phyloP scores from a whole-genome alignment of 805 yeast species.

The Candida namnaoensis region DNA sequence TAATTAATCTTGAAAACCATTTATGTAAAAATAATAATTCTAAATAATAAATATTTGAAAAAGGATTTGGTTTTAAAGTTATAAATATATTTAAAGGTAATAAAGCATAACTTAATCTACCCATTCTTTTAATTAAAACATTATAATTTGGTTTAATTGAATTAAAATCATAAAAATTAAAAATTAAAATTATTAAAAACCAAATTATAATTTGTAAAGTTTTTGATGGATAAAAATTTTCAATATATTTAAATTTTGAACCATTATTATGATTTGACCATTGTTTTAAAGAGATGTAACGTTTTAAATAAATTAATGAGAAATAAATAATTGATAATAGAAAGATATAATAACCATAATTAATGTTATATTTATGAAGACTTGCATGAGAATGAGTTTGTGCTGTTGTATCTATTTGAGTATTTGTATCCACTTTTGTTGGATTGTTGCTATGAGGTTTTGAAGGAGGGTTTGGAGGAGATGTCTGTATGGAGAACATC shows the following conservation, averaged over 20 bases:
- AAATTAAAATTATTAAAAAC: slow-evolving; percentile 19
- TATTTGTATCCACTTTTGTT: no score
- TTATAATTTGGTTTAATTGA: slow-evolving; percentile 18
- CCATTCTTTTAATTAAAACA: slow-evolving; percentile 44
- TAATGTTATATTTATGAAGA: slow-evolving; percentile 47
- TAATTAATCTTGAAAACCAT: slow-evolving; percentile 58
- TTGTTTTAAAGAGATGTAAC: slow-evolving; percentile 21
- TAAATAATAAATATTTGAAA: slow-evolving; percentile 39
- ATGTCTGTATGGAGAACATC: no score
- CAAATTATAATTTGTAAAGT: slow-evolving; percentile 26
- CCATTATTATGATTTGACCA: slow-evolving; percentile 21
- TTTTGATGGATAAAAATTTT: slow-evolving; percentile 24
- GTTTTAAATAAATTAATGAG: slow-evolving; percentile 21
- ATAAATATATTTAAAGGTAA: slow-evolving; percentile 50
- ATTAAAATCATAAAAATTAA: slow-evolving; percentile 25
- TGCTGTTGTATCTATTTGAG: no score
- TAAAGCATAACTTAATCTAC: slow-evolving; percentile 51
- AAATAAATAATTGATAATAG: slow-evolving; percentile 32
- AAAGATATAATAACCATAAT: slow-evolving; percentile 50
- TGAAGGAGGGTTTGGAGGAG: no score
- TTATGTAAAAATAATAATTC: slow-evolving; percentile 53
- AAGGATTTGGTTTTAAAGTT: slow-evolving; percentile 46
- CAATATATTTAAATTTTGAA: slow-evolving; percentile 28
- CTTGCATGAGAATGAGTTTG: slow-evolving; percentile 8
- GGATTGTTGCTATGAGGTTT: no score